Percentiles rank a stretch among this genome's conserved stretches.
Evolutionary conservation across 495 filamentous ascomycete species (phyloP).

Genomic region (Trichoderma orchidacearum): DNA sequence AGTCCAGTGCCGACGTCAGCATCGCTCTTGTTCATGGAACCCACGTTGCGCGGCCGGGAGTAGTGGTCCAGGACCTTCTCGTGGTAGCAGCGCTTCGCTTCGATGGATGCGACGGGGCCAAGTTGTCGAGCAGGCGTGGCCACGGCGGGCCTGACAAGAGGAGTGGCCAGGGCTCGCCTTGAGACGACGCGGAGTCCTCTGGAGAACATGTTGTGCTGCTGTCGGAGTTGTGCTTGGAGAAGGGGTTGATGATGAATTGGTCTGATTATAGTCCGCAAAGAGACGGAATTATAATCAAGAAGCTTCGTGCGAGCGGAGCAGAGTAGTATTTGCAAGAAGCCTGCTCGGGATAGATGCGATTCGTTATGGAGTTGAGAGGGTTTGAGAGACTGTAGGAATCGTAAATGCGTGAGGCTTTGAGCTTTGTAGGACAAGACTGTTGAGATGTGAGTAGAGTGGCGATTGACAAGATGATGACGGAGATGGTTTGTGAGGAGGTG

Average conservation of each 20-base stretch:
- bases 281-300: too few relatives aligned
- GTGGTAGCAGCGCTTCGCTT: constrained; percentile 37
- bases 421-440: too few relatives aligned
- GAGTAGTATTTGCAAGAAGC: not conserved
- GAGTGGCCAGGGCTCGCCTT: constrained; percentile 10
- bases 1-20: constrained; percentile 89
- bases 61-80: constrained; percentile 85
- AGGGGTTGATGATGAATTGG: not conserved
- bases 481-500: not conserved
- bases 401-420: too few relatives aligned
- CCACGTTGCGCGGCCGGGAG: constrained; percentile 84
- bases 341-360: not conserved
- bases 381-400: too few relatives aligned
- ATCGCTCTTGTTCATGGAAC: constrained; percentile 77
- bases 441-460: not conserved
- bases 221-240: too few relatives aligned
- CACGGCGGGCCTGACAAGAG: constrained; percentile 9
- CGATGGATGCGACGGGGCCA: constrained; percentile 16
- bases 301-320: not conserved
- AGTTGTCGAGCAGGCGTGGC: constrained; percentile 21
- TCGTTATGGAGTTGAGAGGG: not conserved
- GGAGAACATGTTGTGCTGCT: constrained; percentile 22
- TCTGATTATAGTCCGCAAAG: not conserved
- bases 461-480: not conserved
- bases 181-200: constrained; percentile 18